Conservation (phyloP, 176 grass and related monocot species). For the Cenchrus purpureus region DNA sequence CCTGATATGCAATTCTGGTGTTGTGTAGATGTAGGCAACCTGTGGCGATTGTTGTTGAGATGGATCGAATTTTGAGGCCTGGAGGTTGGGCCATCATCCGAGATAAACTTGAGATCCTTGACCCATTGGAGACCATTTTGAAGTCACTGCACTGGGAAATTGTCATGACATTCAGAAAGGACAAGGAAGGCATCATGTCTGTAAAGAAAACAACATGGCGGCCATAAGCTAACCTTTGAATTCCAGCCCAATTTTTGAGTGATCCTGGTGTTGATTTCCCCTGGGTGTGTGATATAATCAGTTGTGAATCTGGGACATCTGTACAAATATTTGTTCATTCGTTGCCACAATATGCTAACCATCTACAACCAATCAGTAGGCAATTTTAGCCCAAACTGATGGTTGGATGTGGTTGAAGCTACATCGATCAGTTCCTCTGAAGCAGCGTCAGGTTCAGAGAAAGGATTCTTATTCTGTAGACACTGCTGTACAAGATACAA, state of each 20-base stretch:
- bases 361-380: neutral
- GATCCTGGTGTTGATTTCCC: slow-evolving; percentile 7
- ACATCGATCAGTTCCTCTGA: slow-evolving; percentile 2
- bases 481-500: slow-evolving; percentile 18
- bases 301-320: slow-evolving; percentile 32
- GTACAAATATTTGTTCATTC: slow-evolving; percentile 43
- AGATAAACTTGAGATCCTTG: slow-evolving; percentile 79
- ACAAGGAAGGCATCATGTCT: slow-evolving; percentile 82
- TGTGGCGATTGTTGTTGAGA: slow-evolving; percentile 77
- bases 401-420: neutral
- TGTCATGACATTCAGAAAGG: slow-evolving; percentile 77
- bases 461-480: neutral
- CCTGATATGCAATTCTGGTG: slow-evolving; percentile 18
- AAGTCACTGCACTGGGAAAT: slow-evolving; percentile 92
- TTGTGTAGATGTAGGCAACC: slow-evolving; percentile 87
- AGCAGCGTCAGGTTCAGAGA: neutral
- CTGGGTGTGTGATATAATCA: neutral
- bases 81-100: slow-evolving; percentile 92
- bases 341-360: slow-evolving; percentile 21
- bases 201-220: slow-evolving; percentile 82
- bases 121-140: slow-evolving; percentile 78
- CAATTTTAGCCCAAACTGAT: neutral
- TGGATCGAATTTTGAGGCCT: slow-evolving; percentile 90
- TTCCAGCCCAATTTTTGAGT: slow-evolving; percentile 20
- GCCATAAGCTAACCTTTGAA: slow-evolving; percentile 56